Conservation (phyloP, 1,139 yeast species). For the Blastobotrys indianensis region DNA sequence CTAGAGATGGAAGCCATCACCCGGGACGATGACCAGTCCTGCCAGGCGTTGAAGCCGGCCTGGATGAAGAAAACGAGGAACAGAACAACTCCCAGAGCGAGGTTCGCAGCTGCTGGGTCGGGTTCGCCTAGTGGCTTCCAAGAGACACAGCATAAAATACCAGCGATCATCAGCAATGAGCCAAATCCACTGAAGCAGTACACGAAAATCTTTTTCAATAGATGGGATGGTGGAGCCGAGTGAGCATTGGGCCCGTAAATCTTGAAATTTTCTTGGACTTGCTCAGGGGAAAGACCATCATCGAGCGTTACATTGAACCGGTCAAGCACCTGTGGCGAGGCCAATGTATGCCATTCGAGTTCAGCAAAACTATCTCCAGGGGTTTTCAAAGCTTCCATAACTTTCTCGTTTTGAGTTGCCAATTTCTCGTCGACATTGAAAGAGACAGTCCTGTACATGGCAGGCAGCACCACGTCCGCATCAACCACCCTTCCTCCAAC, state of each 20-base stretch:
- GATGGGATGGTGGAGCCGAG: no score
- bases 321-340: no score
- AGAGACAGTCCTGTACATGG: conserved; percentile 10
- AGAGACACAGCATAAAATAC: conserved; percentile 42
- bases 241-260: no score
- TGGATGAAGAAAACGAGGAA: conserved; percentile 43
- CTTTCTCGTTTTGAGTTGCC: conserved; percentile 1
- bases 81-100: conserved; percentile 43
- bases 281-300: no score
- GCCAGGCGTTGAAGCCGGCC: conserved; percentile 45
- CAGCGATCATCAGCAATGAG: conserved; percentile 40
- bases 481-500: conserved; percentile 1
- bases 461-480: conserved; percentile 11
- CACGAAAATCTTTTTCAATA: conserved; percentile 1
- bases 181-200: conserved; percentile 52
- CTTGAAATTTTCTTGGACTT: no score
- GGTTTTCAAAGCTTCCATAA: no score
- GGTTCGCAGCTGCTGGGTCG: conserved; percentile 45
- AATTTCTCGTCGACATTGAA: conserved; percentile 9
- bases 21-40: conserved; percentile 45
- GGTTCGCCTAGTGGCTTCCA: conserved; percentile 48
- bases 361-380: no score
- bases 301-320: no score
- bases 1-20: conserved; percentile 47
- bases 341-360: no score